Conservation (phyloP, 208 protist genomes). For the Leishmania braziliensis region DNA sequence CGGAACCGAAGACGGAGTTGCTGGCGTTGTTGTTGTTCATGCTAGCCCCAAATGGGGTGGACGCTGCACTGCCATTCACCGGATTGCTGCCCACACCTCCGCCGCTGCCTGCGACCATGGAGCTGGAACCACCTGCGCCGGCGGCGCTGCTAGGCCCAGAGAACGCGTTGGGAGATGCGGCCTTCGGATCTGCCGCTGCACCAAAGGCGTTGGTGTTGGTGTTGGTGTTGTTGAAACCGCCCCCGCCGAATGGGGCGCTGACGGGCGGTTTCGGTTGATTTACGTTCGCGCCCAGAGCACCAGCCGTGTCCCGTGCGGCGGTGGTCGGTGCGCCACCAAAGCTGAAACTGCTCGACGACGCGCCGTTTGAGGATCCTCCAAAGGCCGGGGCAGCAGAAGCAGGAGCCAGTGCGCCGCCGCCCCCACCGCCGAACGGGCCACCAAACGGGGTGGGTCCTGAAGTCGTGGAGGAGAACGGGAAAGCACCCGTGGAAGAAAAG, state of each 20-base stretch:
- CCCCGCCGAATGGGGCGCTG: background rate
- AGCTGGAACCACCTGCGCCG: background rate
- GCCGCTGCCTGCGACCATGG: background rate
- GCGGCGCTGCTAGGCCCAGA: background rate
- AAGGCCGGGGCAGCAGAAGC: background rate
- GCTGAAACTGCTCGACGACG: background rate
- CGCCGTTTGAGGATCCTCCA: background rate
- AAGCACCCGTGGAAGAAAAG: background rate
- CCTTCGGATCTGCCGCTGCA: background rate
- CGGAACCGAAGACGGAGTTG: background rate
- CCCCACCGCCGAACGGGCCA: background rate
- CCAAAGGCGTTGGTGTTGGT: background rate
- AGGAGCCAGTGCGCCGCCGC: background rate
- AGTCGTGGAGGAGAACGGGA: background rate
- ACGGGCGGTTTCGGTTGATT: background rate
- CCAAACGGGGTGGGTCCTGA: background rate
- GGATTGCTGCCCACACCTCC: background rate
- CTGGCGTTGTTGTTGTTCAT: background rate
- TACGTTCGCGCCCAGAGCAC: background rate
- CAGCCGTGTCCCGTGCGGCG: background rate
- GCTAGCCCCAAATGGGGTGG: background rate
- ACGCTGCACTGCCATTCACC: background rate
- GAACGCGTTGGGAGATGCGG: slow-evolving; percentile 1
- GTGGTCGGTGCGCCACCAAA: background rate
- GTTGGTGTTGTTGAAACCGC: background rate